These are phyloP conservation scores for Cystobasidiaceae sp. DNA, from an alignment of 1,284 basidiomycete species.

Conservation along the genomic window DNA sequence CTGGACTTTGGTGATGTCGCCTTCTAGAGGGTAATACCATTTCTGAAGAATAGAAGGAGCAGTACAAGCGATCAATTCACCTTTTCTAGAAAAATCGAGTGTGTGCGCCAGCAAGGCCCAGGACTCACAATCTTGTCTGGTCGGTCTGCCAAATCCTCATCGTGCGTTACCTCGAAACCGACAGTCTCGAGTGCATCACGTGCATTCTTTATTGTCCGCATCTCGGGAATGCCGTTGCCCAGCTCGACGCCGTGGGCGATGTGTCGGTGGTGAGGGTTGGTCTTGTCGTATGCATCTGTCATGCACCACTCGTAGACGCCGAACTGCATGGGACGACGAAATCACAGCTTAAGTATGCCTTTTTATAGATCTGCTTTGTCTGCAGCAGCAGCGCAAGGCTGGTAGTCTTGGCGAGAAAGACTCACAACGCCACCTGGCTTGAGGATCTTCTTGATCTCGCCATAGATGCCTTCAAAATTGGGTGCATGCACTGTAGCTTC, in stretches of 20 bases:
- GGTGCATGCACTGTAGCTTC: slow-evolving; percentile 98
- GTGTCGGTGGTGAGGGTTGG: slow-evolving; percentile 76
- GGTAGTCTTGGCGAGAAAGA: too few relatives aligned
- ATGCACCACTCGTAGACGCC: slow-evolving; percentile 99
- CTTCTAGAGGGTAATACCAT: slow-evolving; percentile 41
- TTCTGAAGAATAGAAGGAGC: too few relatives aligned
- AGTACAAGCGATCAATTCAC: too few relatives aligned
- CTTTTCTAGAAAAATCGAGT: too few relatives aligned
- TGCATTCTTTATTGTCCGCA: slow-evolving; percentile 72
- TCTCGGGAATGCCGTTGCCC: slow-evolving; percentile 96
- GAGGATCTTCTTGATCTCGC: slow-evolving; percentile 86
- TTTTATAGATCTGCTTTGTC: neutral
- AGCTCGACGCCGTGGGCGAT: slow-evolving; percentile 72
- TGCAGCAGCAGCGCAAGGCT: neutral
- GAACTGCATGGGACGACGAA: slow-evolving; percentile 55
- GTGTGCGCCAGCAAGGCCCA: too few relatives aligned
- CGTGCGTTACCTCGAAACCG: slow-evolving; percentile 82
- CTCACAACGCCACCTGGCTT: slow-evolving; percentile 92
- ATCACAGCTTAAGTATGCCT: neutral
- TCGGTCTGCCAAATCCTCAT: slow-evolving; percentile 90
- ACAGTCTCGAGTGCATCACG: slow-evolving; percentile 75
- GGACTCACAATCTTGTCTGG: slow-evolving; percentile 37
- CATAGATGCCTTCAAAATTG: slow-evolving; percentile 90
- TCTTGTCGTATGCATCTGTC: slow-evolving; percentile 90
- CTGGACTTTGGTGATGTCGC: slow-evolving; percentile 72